Evolutionary conservation across 1,139 yeast genomes (phyloP), one percentile per base, ranked within the genome.

Genomic region (Blastobotrys petasosporus): DNA sequence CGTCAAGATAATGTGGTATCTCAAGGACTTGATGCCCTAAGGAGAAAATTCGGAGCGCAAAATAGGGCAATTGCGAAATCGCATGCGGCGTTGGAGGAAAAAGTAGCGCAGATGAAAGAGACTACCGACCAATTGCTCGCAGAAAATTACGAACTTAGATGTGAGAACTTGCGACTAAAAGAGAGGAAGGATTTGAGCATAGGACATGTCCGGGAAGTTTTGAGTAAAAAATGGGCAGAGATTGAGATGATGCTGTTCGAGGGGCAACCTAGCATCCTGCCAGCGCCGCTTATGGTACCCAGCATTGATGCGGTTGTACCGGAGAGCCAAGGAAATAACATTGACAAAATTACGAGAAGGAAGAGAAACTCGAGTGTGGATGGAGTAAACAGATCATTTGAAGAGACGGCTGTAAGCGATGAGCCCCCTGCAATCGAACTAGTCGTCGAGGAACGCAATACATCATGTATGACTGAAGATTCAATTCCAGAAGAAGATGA

Each of bases 41-140:
- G 58, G 9, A 49, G 55, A 23, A 51, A 53, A 33, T 52, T 55
- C 31, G 54, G 52, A 11, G 52, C 56, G 12, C 64, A 61, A 43
- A 60, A 60, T 44, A 40, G 58, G 35, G 54, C 57, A 6, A 49
- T 59, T 30, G 64, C 64, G 5, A 52, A 52, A 39, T 51, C 61
- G 8, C 58, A 57, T 38, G 54, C 61, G 4, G 48, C 52, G 2
- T 47, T 58, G 9, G 55, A 54, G 41, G 54, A 55, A 15, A 55
- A 51, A 44, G 51, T 58, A 32, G 42, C 52, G 32, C 53, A 49
- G 41, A 40, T 56, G 45, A 62, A 60, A 42, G 42, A 46, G 10
- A 48, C 46, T 29, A 44, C 48, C 33, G 52, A 49, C 35, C 53
- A 54, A 34, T 48, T 57, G 10, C 48, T 53, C 37, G 49, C 52